Base-by-base conservation (phyloP, 2,329 filamentous ascomycete species). In the Chaetomiaceae sp. region DNA sequence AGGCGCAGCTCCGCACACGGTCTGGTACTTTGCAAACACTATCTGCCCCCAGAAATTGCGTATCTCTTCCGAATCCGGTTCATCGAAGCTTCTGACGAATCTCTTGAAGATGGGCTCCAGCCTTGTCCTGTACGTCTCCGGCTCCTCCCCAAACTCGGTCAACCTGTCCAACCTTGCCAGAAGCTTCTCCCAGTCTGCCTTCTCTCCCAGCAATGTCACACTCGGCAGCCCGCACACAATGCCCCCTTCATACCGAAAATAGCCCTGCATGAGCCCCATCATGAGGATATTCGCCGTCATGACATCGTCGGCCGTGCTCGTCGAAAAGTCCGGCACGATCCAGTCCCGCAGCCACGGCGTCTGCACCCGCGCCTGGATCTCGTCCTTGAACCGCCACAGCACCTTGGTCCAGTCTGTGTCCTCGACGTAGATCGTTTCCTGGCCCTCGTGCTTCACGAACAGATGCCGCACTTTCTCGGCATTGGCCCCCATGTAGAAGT, bases 401-500 rank as follows among this genome's bases (percentile, higher is more conserved):
- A 64, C 59, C 2, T 23, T 58, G 33, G 57, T 58, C 44, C 42
- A 44, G 31, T 12, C 20, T 13, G 44, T 42, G 39, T 64, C 60
- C 37, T 59, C 55, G 10, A 64, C 54, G n/a, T 56, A 42, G 19
- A 79, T 70, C 20, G 71, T 65, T 50, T 74, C 62, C 51, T 71
- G 65, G 0, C 68, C 73, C 10, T 67, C 49, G 47, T 76, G 73
- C 6, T 67, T 57, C 7, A 79, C 75, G 54, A 79, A 79, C 13
- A 71, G 48, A 5, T 64, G 58, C 2, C 74, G 65, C 0, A 78
- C 45, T 5, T 72, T 65, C 44, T 79, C 74, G 5, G 72, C 68
- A 54, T 80, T 67, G 0, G 63, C 63, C 25, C 71, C 69, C 65
- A 79, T 72, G 61, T 73, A 79, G 47, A 74, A 69, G 58, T 72